phyloP scores from a whole-genome alignment of 139 green algal genomes.

The Nannochloris sp. region DNA sequence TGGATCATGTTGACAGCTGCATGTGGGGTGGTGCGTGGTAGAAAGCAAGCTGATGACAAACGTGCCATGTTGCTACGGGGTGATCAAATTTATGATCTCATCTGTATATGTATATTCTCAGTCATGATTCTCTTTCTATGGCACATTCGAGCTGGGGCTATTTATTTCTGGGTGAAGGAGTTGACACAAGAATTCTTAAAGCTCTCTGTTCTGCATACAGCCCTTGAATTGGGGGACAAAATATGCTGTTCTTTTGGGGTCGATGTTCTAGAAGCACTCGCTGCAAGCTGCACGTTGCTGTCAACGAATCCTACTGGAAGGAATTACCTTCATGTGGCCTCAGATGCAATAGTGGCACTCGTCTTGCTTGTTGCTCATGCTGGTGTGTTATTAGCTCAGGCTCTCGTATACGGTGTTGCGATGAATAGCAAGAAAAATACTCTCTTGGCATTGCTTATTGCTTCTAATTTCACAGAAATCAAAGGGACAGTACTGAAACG shows the following conservation, averaged over 20 bases:
- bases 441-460: constrained; percentile 76
- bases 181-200: constrained; percentile 80
- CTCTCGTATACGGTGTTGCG: constrained; percentile 65
- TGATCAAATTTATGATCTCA: constrained; percentile 69
- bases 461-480: constrained; percentile 85
- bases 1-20: constrained; percentile 2
- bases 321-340: constrained; percentile 7
- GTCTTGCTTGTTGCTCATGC: constrained; percentile 22
- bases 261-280: constrained; percentile 71
- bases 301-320: neutral
- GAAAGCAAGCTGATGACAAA: neutral
- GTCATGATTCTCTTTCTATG: constrained; percentile 40
- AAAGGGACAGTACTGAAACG: constrained; percentile 75
- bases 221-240: constrained; percentile 83
- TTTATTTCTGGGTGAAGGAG: constrained; percentile 81
- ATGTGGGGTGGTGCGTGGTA: constrained; percentile 1
- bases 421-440: constrained; percentile 68
- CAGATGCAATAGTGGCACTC: constrained; percentile 12
- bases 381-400: constrained; percentile 36
- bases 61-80: constrained; percentile 12
- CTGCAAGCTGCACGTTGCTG: constrained; percentile 56
- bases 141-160: constrained; percentile 54
- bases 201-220: constrained; percentile 70
- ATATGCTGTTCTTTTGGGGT: constrained; percentile 78
- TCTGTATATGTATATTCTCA: constrained; percentile 57